phyloP scores from a whole-genome alignment of 768 basidiomycete species.

The Panus rudis region DNA sequence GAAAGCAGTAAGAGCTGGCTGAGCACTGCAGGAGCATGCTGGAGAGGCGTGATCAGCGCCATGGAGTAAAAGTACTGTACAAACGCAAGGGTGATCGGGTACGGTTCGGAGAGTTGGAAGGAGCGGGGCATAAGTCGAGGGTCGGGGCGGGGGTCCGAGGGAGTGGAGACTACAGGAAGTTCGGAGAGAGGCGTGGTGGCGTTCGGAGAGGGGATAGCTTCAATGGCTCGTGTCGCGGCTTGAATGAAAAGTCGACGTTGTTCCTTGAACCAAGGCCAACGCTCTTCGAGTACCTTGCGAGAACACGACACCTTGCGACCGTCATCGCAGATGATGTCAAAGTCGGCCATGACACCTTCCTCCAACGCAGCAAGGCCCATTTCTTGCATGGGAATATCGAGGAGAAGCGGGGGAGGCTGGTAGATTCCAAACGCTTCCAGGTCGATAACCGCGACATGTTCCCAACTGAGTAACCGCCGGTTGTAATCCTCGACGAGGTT shows the following conservation, averaged over 20 bases:
- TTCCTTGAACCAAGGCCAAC: constrained; percentile 94
- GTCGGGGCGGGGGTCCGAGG: constrained; percentile 53
- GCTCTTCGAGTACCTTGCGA: constrained; percentile 73
- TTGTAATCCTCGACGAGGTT: constrained; percentile 92
- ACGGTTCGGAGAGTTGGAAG: constrained; percentile 82
- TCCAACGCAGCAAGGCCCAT: constrained; percentile 81
- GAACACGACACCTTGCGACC: constrained; percentile 79
- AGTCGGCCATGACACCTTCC: constrained; percentile 78
- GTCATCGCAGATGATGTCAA: constrained; percentile 90
- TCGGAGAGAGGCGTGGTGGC: constrained; percentile 62
- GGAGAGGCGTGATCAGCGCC: constrained; percentile 80
- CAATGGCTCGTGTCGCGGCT: constrained; percentile 48
- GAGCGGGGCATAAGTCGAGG: constrained; percentile 75
- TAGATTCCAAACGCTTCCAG: constrained; percentile 96
- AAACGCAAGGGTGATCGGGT: constrained; percentile 80
- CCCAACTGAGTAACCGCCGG: constrained; percentile 83
- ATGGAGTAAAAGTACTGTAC: constrained; percentile 92
- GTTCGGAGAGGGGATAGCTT: constrained; percentile 49
- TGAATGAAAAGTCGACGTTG: constrained; percentile 55
- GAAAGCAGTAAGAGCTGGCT: constrained; percentile 81
- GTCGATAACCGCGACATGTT: constrained; percentile 85
- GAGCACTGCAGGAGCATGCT: constrained; percentile 85
- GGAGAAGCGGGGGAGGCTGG: constrained; percentile 64
- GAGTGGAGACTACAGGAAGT: constrained; percentile 41
- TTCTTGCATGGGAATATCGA: constrained; percentile 71